Evolutionary conservation across 129 eudicot genomes (phyloP).

Genomic region (Tanacetum coccineum): DNA sequence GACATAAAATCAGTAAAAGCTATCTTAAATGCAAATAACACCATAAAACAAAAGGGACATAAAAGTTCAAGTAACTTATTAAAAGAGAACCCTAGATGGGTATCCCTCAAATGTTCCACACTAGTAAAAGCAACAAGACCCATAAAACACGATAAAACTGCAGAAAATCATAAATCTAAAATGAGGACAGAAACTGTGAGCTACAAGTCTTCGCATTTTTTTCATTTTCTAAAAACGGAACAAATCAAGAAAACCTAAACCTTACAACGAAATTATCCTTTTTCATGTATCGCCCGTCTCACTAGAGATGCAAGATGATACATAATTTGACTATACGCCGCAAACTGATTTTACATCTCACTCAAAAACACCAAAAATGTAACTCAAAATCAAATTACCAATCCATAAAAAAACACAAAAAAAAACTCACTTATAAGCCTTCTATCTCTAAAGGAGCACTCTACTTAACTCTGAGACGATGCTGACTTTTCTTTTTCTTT

Average conservation of each 20-base stretch:
- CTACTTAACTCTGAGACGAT: conserved; percentile 33
- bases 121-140: conserved; percentile 36
- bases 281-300: conserved; percentile 40
- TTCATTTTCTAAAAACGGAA: conserved; percentile 10
- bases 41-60: conserved; percentile 16
- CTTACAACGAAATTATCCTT: conserved; percentile 22
- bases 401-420: conserved; percentile 36
- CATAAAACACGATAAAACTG: conserved; percentile 13
- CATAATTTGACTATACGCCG: conserved; percentile 54
- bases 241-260: conserved; percentile 22
- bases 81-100: conserved; percentile 34
- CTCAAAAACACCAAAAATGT: conserved; percentile 47
- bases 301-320: conserved; percentile 51
- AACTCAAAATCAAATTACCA: conserved; percentile 29
- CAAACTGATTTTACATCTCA: conserved; percentile 69
- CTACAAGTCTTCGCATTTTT: conserved; percentile 28
- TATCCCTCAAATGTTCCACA: conserved; percentile 40
- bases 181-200: conserved; percentile 8
- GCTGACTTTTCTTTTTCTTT: conserved; percentile 24
- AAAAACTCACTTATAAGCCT: conserved; percentile 35
- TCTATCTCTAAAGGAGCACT: conserved; percentile 46
- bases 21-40: conserved; percentile 15
- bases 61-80: conserved; percentile 36
- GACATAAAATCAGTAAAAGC: conserved; percentile 10
- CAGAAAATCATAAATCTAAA: conserved; percentile 9